phyloP scores from a whole-genome alignment of 352 stramenopile species.

The Pythium periplocum region DNA sequence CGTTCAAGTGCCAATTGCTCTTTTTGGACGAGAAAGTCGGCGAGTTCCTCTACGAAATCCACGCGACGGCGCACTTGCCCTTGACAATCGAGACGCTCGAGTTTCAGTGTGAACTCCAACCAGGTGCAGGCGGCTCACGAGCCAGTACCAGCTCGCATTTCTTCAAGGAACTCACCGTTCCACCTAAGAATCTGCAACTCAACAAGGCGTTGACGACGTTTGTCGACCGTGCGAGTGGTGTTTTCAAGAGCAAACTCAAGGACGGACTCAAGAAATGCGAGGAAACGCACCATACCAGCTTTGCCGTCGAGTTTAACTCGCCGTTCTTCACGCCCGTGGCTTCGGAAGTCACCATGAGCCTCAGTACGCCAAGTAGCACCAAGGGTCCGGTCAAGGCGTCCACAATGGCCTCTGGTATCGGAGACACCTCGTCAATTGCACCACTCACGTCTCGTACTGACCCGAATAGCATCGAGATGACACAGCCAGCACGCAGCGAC shows the following conservation, averaged over 20 bases:
- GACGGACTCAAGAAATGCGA: constrained; percentile 76
- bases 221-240: constrained; percentile 59
- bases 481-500: background rate
- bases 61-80: constrained; percentile 77
- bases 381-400: background rate
- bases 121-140: constrained; percentile 2
- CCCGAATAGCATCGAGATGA: background rate
- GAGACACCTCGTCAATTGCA: background rate
- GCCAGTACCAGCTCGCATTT: constrained; percentile 36
- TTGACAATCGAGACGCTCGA: constrained; percentile 65
- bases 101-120: constrained; percentile 65
- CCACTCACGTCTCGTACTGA: background rate
- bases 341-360: constrained; percentile 43
- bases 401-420: background rate
- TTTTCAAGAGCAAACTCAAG: constrained; percentile 70
- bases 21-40: constrained; percentile 90
- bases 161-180: constrained; percentile 71
- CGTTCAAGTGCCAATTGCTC: constrained; percentile 87
- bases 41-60: constrained; percentile 93
- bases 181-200: constrained; percentile 74
- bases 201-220: constrained; percentile 61
- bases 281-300: constrained; percentile 57
- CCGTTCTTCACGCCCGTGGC: constrained; percentile 75
- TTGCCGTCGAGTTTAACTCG: constrained; percentile 81
- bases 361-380: background rate